Conservation (phyloP, 2,329 filamentous ascomycete species). For the Diaporthe capsici region DNA sequence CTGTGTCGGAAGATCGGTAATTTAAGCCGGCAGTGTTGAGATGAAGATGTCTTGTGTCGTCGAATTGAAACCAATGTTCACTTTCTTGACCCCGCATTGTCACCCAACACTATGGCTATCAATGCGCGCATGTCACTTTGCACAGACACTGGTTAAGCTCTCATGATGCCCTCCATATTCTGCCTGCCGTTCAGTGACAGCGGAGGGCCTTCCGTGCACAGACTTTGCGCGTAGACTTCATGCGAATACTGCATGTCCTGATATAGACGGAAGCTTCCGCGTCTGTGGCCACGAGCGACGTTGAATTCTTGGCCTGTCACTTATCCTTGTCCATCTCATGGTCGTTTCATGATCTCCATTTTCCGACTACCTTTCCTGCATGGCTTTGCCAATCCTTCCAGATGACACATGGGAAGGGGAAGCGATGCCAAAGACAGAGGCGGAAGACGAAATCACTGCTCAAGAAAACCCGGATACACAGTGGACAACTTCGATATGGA, state of each 20-base stretch:
- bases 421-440: background rate
- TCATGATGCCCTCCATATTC: background rate
- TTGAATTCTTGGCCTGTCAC: background rate
- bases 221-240: background rate
- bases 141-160: slow-evolving; percentile 4
- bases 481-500: slow-evolving; percentile 9
- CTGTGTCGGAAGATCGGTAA: background rate
- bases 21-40: background rate
- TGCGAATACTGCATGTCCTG: background rate
- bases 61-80: background rate
- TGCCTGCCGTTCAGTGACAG: background rate
- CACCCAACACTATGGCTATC: slow-evolving; percentile 6
- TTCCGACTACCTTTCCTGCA: background rate
- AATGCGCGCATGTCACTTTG: slow-evolving; percentile 18
- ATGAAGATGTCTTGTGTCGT: background rate
- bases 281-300: background rate
- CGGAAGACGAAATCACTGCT: background rate
- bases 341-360: background rate
- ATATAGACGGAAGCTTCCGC: slow-evolving; percentile 10
- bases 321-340: background rate
- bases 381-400: background rate
- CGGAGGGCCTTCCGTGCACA: background rate
- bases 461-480: background rate
- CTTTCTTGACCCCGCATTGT: slow-evolving; percentile 3
- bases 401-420: background rate